Base-by-base conservation (phyloP, 331 rosid genomes). In the Pyrus hybrid region DNA sequence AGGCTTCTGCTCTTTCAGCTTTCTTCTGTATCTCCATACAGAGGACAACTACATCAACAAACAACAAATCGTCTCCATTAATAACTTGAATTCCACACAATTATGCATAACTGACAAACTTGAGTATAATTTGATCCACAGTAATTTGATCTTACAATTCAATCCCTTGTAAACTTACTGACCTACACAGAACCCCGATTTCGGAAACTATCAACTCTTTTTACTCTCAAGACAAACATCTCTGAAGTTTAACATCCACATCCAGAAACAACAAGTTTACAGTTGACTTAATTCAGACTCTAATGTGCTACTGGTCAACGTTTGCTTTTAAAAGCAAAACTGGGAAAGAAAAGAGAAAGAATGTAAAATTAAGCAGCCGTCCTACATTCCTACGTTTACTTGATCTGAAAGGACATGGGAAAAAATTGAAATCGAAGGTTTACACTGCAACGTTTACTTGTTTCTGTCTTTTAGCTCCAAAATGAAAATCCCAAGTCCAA, bases 21-120 rank as follows among this genome's bases (percentile, higher is more conserved):
- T 91, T 79, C 95, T 90, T 88, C 84, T 88, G 78, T 87, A 87
- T 80, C 89, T 88, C 99, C 99, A 94, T 12, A 92, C 92, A 4
- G 96, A 84, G 49, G 97, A 87, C 76, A 94, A 80, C 99, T 94
- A 79, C 84, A 83, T 76, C 67, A 77, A 61, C 56, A 66, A 77
- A 29, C 21, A 67, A 73, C 32, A 76, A 51, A 10, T 21, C 26
- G 54, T 35, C 13, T 28, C 16, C 21, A 20, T 66, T 63, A 54
- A 17, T 51, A 67, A 20, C 8, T 63, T 35, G 30, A 75, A n/a
- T 20, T 63, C 21, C 14, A 37, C 56, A 47, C 71, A 22, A 37
- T 47, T 74, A 68, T 7, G 49, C 73, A 74, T 21, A 13, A 47
- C n/a, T 53, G 6, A 70, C 47, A 29, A 70, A 70, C 45, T 23